Evolutionary conservation across 768 basidiomycete species (phyloP).

Genomic region (Lentinula edodes): DNA sequence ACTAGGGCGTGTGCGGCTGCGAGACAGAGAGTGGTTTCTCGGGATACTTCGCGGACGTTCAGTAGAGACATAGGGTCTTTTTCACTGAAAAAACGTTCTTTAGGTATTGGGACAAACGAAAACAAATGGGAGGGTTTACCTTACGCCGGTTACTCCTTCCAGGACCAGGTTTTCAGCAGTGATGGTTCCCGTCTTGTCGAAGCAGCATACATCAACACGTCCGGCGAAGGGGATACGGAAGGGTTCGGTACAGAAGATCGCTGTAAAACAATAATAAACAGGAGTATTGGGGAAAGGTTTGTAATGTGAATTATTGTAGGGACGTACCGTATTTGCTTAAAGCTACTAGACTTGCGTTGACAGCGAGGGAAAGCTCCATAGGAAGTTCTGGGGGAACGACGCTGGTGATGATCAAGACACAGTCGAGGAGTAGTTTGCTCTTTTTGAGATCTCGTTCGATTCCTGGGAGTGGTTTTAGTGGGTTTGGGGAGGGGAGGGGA

Average conservation of each 20-base stretch:
- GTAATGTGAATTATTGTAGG: background rate
- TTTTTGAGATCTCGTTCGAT: constrained; percentile 92
- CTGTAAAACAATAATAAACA: constrained; percentile 29
- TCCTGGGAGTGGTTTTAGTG: constrained; percentile 35
- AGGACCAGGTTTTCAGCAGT: constrained; percentile 93
- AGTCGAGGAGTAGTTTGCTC: constrained; percentile 91
- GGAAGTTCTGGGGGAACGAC: constrained; percentile 98
- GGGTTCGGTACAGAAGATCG: constrained; percentile 98
- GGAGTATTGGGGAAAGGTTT: background rate
- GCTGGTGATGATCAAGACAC: constrained; percentile 93
- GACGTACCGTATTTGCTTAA: constrained; percentile 84
- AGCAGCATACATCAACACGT: constrained; percentile 96
- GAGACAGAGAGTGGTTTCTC: constrained; percentile 80
- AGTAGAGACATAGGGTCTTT: constrained; percentile 62
- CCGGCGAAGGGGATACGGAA: constrained; percentile 97
- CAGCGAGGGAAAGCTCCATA: constrained; percentile 95
- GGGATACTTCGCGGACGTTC: constrained; percentile 68
- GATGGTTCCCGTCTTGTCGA: constrained; percentile 99
- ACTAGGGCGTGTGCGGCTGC: constrained; percentile 96
- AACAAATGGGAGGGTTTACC: constrained; percentile 47
- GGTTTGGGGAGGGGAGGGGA: too few species aligned
- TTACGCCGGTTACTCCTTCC: constrained; percentile 87
- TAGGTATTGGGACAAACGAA: background rate
- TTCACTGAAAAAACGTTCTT: constrained; percentile 36
- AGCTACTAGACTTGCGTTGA: constrained; percentile 91